Base-by-base conservation (phyloP, 2,329 filamentous ascomycete genomes). In the Aspergillus pseudoviridinutans region DNA sequence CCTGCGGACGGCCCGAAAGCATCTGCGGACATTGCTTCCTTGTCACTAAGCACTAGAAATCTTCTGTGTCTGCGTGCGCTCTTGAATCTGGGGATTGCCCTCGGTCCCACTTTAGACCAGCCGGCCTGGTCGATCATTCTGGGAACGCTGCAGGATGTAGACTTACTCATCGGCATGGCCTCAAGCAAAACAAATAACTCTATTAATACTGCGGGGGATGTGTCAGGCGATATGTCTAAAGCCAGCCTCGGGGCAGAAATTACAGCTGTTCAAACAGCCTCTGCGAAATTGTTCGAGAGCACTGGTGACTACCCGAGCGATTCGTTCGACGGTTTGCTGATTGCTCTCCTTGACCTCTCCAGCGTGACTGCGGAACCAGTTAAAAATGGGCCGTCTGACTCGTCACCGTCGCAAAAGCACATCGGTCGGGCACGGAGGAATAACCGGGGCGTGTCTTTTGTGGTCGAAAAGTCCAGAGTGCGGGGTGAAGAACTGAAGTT, bases 41-140 rank as follows among this genome's bases (percentile, higher is more conserved):
- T 80, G 55, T 83, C 85, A 3, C 79, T 97, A 8, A 96, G 91
- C 63, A 93, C 92, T 2, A 84, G 94, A 7, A 97, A 99, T 68
- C 78, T 99, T 3, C 79, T 97, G 1, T 99, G 94, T 66, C 79
- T 99, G 47, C 82, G 95, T 67, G 94, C 94, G 29, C 80, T 99
- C 17, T 78, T 99, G n/a, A 99, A 99, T 65, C 78, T 99, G 3
- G 94, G 94, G 1, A 99, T 97, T 67, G 94, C 94, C 2, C 78
- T 99, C 1, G 94, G 94, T 0, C 92, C 94, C 3, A 96, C 91
- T 0, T 80, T 99, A 0, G 87, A 89, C 38, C 81, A 83, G 14
- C 90, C 69, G 57, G 71, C 93, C 0, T 99, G 95, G 90, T 87
- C 87, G 1, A 97, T 99, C 57, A 81, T 99, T 17, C 82, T 99